Evolutionary conservation across 2,329 filamentous ascomycete species (phyloP), one percentile per base, ranked within the genome.

Genomic region (Clonostachys chloroleuca): DNA sequence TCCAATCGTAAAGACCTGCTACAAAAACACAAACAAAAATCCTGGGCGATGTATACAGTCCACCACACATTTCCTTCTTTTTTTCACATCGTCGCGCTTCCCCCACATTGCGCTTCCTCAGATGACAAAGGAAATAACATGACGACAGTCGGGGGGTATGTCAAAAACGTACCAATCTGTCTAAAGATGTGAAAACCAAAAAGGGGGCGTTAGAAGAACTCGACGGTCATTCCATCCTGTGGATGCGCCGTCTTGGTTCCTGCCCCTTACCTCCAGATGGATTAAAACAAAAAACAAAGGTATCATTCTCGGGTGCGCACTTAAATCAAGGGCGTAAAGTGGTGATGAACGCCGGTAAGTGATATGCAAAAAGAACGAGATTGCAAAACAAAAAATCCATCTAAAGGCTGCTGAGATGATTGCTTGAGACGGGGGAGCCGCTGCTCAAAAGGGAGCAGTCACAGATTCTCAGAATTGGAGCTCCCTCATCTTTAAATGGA

Each of bases 1-100:
- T 37, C 33, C 39, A 48, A 48, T 48, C 47, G 42, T 48, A 42
- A 48, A 48, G 47, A 48, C 42, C 37, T 35, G 40, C 43, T 33
- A 34, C 10, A 24, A 34, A 48, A 42, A 30, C n/a, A 40, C 20
- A 40, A 44, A 12, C 24, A 16, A 30, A 8, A 30, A 30, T 40
- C 43, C 41, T 46, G 16, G 30, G 24, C 37, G 16, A 14, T 33
- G 30, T 30, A 35, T 34, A 16, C 20, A 30, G 24, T 30, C 42
- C 40, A 34, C 46, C 46, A 47, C 34, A 34, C 46, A 47, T 34
- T 43, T 36, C 46, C 30, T 45, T 34, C 46, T 13, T 24, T 34
- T 37, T 44, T 42, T 34, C 42, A 46, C 24, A 16, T 45, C n/a
- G n/a, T 12, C 24, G 24, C 24, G 24, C 24, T 30, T 30, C 24